Base-by-base conservation (phyloP, 495 filamentous ascomycete genomes). In the Tuber brumale region DNA sequence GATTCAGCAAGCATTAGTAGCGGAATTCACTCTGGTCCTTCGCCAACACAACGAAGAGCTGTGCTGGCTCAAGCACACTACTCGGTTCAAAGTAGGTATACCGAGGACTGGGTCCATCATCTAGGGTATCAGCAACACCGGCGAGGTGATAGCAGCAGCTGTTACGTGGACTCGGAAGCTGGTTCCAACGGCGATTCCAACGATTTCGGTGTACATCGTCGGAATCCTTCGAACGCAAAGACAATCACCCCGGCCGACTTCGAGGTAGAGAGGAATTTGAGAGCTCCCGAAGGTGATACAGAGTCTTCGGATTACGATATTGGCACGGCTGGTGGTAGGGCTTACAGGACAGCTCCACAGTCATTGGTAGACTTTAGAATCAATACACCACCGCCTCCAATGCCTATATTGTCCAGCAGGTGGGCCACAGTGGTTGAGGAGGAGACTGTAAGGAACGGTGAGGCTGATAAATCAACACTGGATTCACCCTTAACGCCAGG, bases 51-150 rank as follows among this genome's bases (percentile, higher is more conserved):
- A 41, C 61, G 61, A 74, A 72, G 19, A 69, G 78, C 75, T 41
- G 70, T 46, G 66, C 35, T 43, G 21, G 37, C 44, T 31, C 81
- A 80, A 39, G 70, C 69, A 66, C 71, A 77, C 27, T 74, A 76
- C 39, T 72, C 70, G n/a, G 71, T 77, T 51, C 81, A 83, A 45
- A 74, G 76, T 44, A 76, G 81, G 57, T 83, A 83, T 48, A 83
- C 81, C 5, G 81, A 83, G 76, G 81, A 83, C 78, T 83, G 81
- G 81, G 78, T 83, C 73, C 80, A 79, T 79, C 81, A 70, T 61
- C 76, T 81, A 39, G 81, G 76, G 27, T 82, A 81, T 76, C 81
- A 83, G 51, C 78, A 80, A 44, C 81, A 82, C 72, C 75, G 74
- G 51, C 81, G 81, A 70, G 75, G 75, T 12, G 73, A 71, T 77